Conservation (phyloP, 495 filamentous ascomycete genomes). For the Daldinia childiae region DNA sequence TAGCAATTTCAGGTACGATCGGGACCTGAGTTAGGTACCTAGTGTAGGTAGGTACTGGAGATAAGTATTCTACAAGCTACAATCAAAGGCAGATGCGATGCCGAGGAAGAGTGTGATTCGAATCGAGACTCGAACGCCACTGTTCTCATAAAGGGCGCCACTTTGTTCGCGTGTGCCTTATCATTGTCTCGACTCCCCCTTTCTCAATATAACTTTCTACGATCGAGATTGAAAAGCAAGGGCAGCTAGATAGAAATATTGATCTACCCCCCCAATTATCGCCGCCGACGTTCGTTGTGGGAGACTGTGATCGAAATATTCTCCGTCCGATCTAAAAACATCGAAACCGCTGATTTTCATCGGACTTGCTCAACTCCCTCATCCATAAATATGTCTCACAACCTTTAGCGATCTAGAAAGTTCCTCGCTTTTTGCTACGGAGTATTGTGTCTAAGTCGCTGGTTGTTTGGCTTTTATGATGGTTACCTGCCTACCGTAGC, state of each 20-base stretch:
- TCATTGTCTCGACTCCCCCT: neutral
- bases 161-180: constrained; percentile 15
- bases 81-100: neutral
- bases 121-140: constrained; percentile 24
- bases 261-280: neutral
- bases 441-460: neutral
- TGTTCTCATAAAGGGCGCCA: constrained; percentile 26
- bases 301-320: neutral
- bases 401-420: neutral
- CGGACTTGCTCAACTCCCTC: neutral
- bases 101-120: neutral
- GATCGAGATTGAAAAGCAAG: constrained; percentile 29
- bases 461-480: neutral
- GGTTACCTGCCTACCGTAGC: neutral
- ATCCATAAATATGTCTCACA: neutral
- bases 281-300: neutral
- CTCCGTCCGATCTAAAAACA: neutral
- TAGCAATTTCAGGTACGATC: neutral
- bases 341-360: neutral
- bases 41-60: too few species aligned
- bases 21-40: neutral
- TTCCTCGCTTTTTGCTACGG: neutral
- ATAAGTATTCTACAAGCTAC: too few species aligned
- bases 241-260: neutral
- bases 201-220: neutral